Conservation (phyloP, 208 protist genomes). For the Trypanosoma boissoni region DNA sequence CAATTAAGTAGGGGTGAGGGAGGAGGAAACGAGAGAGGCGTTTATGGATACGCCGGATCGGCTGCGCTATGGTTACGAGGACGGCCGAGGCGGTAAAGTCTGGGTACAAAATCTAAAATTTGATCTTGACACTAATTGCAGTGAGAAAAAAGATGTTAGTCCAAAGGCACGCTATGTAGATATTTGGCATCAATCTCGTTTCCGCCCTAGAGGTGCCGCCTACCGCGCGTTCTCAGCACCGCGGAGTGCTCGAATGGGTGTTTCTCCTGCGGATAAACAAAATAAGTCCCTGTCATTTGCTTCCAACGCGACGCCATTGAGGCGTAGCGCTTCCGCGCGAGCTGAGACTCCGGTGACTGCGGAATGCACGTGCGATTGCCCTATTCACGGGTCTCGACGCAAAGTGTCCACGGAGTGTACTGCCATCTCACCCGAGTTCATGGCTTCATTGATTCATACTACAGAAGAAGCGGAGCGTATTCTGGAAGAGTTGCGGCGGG, state of each 20-base stretch:
- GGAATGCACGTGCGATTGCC: neutral
- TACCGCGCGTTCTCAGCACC: neutral
- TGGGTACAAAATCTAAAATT: constrained; percentile 29
- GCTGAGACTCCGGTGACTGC: neutral
- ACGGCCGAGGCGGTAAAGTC: constrained; percentile 24
- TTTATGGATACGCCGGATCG: neutral
- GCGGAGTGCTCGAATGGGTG: too few species aligned
- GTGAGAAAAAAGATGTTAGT: neutral
- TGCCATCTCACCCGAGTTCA: constrained; percentile 11
- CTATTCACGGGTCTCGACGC: neutral
- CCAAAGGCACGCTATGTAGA: neutral
- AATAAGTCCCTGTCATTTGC: too few species aligned
- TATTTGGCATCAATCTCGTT: neutral
- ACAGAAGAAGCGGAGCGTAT: constrained; percentile 31
- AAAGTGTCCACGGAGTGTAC: constrained; percentile 18
- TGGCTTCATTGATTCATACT: constrained; percentile 24
- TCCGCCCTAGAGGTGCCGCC: neutral
- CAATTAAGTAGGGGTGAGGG: neutral
- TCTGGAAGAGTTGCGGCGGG: constrained; percentile 23
- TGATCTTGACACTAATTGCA: constrained; percentile 7
- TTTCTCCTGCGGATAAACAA: too few species aligned
- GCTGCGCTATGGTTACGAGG: constrained; percentile 24
- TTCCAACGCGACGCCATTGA: neutral
- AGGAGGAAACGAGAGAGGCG: neutral
- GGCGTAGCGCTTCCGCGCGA: neutral